These are phyloP conservation scores for Sugiyamaella americana DNA, from an alignment of 805 yeast species.

Conservation along the genomic window DNA sequence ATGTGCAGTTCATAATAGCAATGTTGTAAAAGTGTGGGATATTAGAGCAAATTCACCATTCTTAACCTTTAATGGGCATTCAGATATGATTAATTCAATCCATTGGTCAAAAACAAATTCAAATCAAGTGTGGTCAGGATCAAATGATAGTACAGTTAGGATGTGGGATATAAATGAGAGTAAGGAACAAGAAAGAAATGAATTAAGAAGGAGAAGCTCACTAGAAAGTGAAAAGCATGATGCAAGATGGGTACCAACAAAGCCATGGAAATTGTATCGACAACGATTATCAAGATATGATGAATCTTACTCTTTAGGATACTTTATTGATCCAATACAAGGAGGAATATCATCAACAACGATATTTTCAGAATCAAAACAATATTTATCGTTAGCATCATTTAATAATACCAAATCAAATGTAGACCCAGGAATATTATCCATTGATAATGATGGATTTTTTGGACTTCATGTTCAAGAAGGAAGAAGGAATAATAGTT, in stretches of 20 bases:
- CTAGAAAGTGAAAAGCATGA: constrained; percentile 3
- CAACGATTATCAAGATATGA: constrained; percentile 23
- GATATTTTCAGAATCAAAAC: constrained; percentile 25
- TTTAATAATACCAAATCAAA: constrained; percentile 4
- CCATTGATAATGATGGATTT: constrained; percentile 30
- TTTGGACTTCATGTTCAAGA: constrained; percentile 29
- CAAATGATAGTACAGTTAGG: constrained; percentile 59
- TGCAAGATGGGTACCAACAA: constrained; percentile 18
- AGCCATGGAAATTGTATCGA: constrained; percentile 27
- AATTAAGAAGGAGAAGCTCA: too few relatives aligned
- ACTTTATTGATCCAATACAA: constrained; percentile 22
- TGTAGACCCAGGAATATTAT: constrained; percentile 13
- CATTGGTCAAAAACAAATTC: constrained; percentile 46
- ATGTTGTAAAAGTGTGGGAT: constrained; percentile 61
- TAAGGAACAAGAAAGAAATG: constrained; percentile 2
- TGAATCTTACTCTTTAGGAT: constrained; percentile 14
- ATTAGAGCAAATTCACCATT: constrained; percentile 52
- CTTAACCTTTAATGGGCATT: constrained; percentile 50
- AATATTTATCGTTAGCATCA: constrained; percentile 24
- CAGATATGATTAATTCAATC: constrained; percentile 47
- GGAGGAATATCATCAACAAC: constrained; percentile 19
- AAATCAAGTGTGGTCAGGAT: constrained; percentile 50
- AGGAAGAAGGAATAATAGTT: background rate
- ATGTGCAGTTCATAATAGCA: constrained; percentile 58
- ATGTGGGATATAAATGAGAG: constrained; percentile 51